Conservation (phyloP, 164 flowering plant species). For the Liriodendron chinense region DNA sequence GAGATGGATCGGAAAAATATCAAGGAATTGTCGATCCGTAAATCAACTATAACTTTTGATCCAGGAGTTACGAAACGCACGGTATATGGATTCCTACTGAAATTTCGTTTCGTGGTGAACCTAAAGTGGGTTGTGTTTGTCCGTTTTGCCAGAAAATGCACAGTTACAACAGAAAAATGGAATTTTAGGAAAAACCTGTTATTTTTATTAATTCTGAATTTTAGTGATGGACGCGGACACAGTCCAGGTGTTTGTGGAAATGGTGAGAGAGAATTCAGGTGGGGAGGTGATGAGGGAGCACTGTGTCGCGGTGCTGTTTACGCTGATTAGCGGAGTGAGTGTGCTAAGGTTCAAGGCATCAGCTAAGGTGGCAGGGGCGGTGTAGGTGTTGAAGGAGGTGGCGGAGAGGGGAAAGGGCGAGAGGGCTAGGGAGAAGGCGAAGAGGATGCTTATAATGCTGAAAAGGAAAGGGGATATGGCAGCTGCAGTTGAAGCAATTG, state of each 20-base stretch:
- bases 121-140: no score
- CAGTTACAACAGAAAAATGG: no score
- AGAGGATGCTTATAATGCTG: constrained; percentile 58
- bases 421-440: constrained; percentile 64
- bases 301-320: constrained; percentile 68
- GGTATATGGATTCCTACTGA: no score
- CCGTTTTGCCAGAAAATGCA: no score
- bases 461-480: constrained; percentile 31
- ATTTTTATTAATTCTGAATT: no score
- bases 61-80: no score
- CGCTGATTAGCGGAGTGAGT: constrained; percentile 55
- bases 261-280: constrained; percentile 33
- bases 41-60: no score
- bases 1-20: no score
- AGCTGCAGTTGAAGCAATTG: constrained; percentile 25
- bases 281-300: constrained; percentile 62
- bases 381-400: constrained; percentile 63
- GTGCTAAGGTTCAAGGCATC: constrained; percentile 72
- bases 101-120: no score
- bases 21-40: no score
- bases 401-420: constrained; percentile 59
- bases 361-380: constrained; percentile 76
- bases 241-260: constrained; percentile 53
- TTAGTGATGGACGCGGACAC: constrained; percentile 85
- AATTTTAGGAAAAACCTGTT: no score